These are phyloP conservation scores for Chlorella variabilis DNA, from an alignment of 163 green algal genomes.

Conservation along the genomic window DNA sequence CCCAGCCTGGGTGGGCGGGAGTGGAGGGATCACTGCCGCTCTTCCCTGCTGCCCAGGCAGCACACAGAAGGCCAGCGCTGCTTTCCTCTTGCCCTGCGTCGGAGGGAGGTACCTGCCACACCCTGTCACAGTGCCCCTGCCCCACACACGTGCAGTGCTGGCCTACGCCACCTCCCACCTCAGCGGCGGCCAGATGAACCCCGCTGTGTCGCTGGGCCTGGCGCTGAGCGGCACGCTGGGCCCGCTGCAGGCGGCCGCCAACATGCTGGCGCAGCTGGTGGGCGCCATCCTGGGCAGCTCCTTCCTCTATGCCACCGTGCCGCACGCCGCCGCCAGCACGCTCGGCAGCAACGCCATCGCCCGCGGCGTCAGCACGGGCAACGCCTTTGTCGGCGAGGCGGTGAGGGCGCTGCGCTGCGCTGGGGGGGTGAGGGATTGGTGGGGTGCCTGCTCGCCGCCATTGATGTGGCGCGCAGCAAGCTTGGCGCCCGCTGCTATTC, in stretches of 20 bases:
- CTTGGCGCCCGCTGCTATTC: no score
- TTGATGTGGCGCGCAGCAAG: no score
- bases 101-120: no score
- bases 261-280: slow-evolving; percentile 24
- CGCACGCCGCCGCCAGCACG: neutral
- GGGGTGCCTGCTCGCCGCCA: neutral
- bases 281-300: slow-evolving; percentile 35
- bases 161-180: slow-evolving; percentile 32
- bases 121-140: no score
- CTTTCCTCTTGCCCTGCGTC: no score
- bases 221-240: slow-evolving; percentile 6
- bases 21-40: no score
- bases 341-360: slow-evolving; percentile 24
- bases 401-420: neutral
- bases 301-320: slow-evolving; percentile 28
- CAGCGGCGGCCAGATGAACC: slow-evolving; percentile 32
- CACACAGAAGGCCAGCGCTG: no score
- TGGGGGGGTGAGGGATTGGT: no score
- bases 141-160: slow-evolving; percentile 21
- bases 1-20: no score
- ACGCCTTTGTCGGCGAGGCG: slow-evolving; percentile 1
- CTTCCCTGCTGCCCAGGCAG: no score
- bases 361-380: neutral
- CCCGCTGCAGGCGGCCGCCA: slow-evolving; percentile 7
- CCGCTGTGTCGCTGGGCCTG: slow-evolving; percentile 19